A percentile compares a stretch with the other conserved stretches of the same genome.
phyloP scores from a whole-genome alignment of 192 early-diverging fungal species.

The Nowakowskiella sp. region DNA sequence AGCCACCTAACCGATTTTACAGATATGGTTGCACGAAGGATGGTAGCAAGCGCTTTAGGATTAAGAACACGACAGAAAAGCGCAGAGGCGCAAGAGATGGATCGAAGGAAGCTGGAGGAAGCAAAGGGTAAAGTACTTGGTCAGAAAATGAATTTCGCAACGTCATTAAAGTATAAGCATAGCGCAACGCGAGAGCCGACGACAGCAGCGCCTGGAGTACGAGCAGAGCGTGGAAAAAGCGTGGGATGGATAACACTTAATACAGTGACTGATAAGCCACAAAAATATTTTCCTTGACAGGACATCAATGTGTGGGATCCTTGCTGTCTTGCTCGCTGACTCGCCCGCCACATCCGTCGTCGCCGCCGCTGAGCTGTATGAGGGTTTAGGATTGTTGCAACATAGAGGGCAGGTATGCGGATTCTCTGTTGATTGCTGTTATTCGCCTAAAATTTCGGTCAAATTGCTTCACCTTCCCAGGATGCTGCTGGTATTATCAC shows the following conservation, averaged over 20 bases:
- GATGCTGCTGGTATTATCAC: slow-evolving; percentile 99
- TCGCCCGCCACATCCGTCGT: slow-evolving; percentile 33
- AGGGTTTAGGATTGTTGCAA: slow-evolving; percentile 89
- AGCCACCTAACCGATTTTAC: too few species aligned
- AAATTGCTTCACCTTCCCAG: slow-evolving; percentile 42
- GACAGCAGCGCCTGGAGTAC: too few species aligned
- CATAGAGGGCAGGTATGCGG: slow-evolving; percentile 91
- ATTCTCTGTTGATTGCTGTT: slow-evolving; percentile 11
- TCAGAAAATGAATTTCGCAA: too few species aligned
- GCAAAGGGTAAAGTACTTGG: slow-evolving; percentile 17
- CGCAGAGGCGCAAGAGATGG: slow-evolving; percentile 21
- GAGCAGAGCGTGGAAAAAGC: too few species aligned
- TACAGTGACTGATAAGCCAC: too few species aligned
- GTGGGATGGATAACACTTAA: too few species aligned
- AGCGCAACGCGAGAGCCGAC: too few species aligned
- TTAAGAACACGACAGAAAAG: slow-evolving; percentile 34
- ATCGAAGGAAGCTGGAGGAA: slow-evolving; percentile 24
- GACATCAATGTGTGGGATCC: slow-evolving; percentile 89
- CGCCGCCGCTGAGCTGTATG: slow-evolving; percentile 83
- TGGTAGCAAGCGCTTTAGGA: slow-evolving; percentile 69
- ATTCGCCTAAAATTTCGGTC: not conserved
- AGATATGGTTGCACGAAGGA: slow-evolving; percentile 65
- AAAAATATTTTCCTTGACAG: too few species aligned
- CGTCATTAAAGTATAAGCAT: too few species aligned
- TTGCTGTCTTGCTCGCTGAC: slow-evolving; percentile 75